These are phyloP conservation scores for Deuterostichococcus epilithicus DNA, from an alignment of 139 green algal species.

Conservation along the genomic window DNA sequence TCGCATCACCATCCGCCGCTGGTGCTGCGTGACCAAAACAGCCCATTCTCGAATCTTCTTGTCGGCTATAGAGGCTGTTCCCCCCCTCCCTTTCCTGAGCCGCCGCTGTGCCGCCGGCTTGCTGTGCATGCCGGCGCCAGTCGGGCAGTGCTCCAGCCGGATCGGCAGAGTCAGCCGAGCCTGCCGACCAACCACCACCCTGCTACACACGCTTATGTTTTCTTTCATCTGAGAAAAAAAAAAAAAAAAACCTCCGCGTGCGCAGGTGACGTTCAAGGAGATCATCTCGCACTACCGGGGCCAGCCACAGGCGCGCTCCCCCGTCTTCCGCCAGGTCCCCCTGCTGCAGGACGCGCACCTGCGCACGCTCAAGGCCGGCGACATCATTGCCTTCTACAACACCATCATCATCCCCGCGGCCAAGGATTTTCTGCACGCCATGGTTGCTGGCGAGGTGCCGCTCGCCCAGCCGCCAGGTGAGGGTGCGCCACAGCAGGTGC, in stretches of 20 bases:
- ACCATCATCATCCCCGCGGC: constrained; percentile 63
- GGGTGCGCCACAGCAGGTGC: no score
- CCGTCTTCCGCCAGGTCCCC: constrained; percentile 72
- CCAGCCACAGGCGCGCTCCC: constrained; percentile 61
- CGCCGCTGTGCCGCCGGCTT: no score
- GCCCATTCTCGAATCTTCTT: no score
- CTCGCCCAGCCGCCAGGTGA: not conserved
- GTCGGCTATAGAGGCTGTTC: no score
- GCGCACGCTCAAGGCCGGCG: constrained; percentile 36
- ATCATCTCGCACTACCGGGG: constrained; percentile 82
- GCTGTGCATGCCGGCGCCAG: no score
- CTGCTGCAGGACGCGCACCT: constrained; percentile 41
- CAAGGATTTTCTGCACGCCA: constrained; percentile 15
- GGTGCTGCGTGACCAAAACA: not conserved
- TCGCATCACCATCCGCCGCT: no score
- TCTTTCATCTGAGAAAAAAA: not conserved
- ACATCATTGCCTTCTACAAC: constrained; percentile 96
- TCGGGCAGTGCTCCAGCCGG: no score
- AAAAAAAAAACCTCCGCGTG: no score
- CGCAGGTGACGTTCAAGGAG: constrained; percentile 70
- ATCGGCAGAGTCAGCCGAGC: no score
- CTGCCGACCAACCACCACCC: no score
- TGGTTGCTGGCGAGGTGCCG: constrained; percentile 2
- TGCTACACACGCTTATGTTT: not conserved
- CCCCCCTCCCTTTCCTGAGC: no score